A percentile compares a stretch with the other conserved stretches of the same genome.
These are phyloP conservation scores for Xylona heveae DNA, from an alignment of 495 filamentous ascomycete genomes.

Conservation along the genomic window DNA sequence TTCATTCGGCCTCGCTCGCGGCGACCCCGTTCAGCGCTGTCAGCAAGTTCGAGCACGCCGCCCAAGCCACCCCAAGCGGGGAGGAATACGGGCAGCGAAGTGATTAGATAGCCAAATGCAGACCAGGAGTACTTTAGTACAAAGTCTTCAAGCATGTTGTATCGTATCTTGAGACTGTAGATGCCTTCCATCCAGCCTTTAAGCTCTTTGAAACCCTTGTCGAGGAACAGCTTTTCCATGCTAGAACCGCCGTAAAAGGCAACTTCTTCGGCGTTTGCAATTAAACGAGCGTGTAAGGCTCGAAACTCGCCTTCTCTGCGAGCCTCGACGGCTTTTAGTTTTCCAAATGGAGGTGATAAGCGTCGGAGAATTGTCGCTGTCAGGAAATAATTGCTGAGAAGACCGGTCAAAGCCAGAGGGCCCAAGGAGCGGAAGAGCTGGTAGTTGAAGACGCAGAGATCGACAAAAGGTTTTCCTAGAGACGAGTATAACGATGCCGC, in stretches of 20 bases:
- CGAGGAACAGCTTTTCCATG: constrained; percentile 77
- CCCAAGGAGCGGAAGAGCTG: constrained; percentile 86
- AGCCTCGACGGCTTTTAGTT: constrained; percentile 85
- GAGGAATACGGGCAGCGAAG: constrained; percentile 83
- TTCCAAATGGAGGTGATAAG: constrained; percentile 87
- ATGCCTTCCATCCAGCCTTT: constrained; percentile 93
- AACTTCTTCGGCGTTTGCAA: constrained; percentile 97
- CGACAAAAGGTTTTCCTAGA: constrained; percentile 86
- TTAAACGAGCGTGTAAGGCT: constrained; percentile 67
- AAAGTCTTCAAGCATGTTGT: constrained; percentile 98
- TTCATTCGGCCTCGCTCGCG: constrained; percentile 79
- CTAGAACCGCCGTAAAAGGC: constrained; percentile 93
- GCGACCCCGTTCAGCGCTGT: constrained; percentile 20
- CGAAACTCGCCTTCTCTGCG: constrained; percentile 88
- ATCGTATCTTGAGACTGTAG: constrained; percentile 86
- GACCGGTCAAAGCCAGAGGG: constrained; percentile 65
- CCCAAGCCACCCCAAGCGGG: constrained; percentile 83
- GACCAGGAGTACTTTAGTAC: constrained; percentile 98
- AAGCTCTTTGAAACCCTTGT: constrained; percentile 74
- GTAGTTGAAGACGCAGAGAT: constrained; percentile 92
- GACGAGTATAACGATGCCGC: constrained; percentile 91
- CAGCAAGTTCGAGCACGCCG: constrained; percentile 40
- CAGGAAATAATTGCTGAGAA: constrained; percentile 77
- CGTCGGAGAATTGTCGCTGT: constrained; percentile 73
- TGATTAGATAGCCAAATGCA: constrained; percentile 84